These are phyloP conservation scores for Umbilicus rupestris DNA, from an alignment of 164 flowering plant genomes.

Conservation along the genomic window DNA sequence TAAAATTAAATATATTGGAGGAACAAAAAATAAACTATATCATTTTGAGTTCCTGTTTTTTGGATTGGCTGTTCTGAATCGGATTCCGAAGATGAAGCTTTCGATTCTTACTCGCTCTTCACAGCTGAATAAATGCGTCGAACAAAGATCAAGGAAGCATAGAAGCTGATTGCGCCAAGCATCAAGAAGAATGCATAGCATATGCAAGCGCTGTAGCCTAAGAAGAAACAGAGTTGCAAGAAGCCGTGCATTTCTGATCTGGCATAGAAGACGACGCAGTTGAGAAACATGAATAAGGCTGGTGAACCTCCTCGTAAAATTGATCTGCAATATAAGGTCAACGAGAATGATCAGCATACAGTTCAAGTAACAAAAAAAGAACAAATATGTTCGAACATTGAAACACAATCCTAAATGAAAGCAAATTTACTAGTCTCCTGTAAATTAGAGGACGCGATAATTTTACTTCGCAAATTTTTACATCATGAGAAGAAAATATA, in stretches of 20 bases:
- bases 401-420: background rate
- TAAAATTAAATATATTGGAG: too few species aligned
- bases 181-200: conserved; percentile 76
- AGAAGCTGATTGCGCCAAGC: conserved; percentile 61
- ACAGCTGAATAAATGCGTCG: conserved; percentile 40
- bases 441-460: too few species aligned
- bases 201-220: conserved; percentile 67
- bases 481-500: background rate
- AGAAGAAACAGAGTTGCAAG: conserved; percentile 51
- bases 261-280: conserved; percentile 48
- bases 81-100: too few species aligned
- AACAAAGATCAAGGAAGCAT: conserved; percentile 52
- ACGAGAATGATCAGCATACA: background rate
- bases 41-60: too few species aligned
- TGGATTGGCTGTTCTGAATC: too few species aligned
- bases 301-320: conserved; percentile 59
- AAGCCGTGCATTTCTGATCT: conserved; percentile 61
- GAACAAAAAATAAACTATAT: too few species aligned
- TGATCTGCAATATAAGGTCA: conserved; percentile 44
- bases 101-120: conserved; percentile 49
- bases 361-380: background rate
- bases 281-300: conserved; percentile 63
- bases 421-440: too few species aligned
- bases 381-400: background rate
- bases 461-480: too few species aligned